Percentiles rank a stretch among this genome's conserved stretches.
phyloP scores from a whole-genome alignment of 768 basidiomycete species.

The Naganishia randhawae region DNA sequence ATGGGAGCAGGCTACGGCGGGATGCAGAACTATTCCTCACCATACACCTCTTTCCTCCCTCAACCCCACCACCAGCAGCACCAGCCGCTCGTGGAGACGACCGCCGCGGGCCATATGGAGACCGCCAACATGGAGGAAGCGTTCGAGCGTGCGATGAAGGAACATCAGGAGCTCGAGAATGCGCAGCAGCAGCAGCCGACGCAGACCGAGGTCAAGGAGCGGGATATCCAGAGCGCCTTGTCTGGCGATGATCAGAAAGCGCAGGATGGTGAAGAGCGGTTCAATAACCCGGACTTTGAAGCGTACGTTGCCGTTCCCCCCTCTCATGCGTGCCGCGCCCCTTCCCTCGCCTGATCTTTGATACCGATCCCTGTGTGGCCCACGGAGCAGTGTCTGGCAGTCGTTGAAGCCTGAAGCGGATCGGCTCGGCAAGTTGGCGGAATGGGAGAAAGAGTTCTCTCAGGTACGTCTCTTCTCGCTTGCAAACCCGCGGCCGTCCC shows the following conservation, averaged over 20 bases:
- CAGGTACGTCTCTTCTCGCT: slow-evolving; percentile 48
- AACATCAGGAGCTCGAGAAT: slow-evolving; percentile 18
- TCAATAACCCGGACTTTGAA: slow-evolving; percentile 66
- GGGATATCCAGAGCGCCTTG: slow-evolving; percentile 4
- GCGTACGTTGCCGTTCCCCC: slow-evolving; percentile 46
- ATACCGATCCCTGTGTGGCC: too few species aligned
- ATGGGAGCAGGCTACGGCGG: neutral
- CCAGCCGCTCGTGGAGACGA: neutral
- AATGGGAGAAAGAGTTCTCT: slow-evolving; percentile 49
- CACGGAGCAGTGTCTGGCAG: slow-evolving; percentile 46
- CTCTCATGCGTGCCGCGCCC: neutral
- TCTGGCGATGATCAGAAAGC: neutral
- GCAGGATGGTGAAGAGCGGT: slow-evolving; percentile 39
- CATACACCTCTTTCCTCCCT: neutral
- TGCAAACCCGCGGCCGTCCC: too few species aligned
- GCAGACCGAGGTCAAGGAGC: slow-evolving; percentile 34
- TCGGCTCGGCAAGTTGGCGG: slow-evolving; percentile 42
- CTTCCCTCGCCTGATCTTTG: too few species aligned
- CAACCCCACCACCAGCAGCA: neutral
- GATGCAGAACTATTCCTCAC: neutral
- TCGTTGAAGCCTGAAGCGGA: slow-evolving; percentile 47
- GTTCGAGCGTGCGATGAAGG: slow-evolving; percentile 8
- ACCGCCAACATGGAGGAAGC: slow-evolving; percentile 15
- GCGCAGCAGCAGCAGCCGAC: slow-evolving; percentile 29
- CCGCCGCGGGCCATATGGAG: neutral